Conservation (phyloP, 257 asterid genomes). For the Plantago elongata region DNA sequence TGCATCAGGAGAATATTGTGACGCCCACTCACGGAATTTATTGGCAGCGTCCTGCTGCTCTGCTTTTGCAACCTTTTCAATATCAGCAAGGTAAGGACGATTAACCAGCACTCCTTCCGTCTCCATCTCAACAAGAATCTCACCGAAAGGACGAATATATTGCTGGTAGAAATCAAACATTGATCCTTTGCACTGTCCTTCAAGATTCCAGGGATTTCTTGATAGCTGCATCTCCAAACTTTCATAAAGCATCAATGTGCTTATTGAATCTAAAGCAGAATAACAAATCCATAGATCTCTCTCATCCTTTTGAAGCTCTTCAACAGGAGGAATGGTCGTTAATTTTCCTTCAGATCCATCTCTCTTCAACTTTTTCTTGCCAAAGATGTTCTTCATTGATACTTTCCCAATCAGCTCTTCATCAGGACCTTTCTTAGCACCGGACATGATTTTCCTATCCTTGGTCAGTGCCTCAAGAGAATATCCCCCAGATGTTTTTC, state of each 20-base stretch:
- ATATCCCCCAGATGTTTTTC: constrained; percentile 82
- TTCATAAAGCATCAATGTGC: constrained; percentile 80
- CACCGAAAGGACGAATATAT: constrained; percentile 92
- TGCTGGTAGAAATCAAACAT: constrained; percentile 67
- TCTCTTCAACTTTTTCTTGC: constrained; percentile 64
- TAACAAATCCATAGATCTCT: constrained; percentile 79
- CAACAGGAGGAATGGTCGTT: constrained; percentile 69
- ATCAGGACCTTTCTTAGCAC: constrained; percentile 55
- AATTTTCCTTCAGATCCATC: constrained; percentile 92
- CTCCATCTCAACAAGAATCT: constrained; percentile 88
- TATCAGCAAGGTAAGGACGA: constrained; percentile 81
- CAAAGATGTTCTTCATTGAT: constrained; percentile 89
- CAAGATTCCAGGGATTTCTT: constrained; percentile 58
- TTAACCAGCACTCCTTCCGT: constrained; percentile 91
- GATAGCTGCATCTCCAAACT: constrained; percentile 70
- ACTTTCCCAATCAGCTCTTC: constrained; percentile 73
- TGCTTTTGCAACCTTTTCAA: constrained; percentile 78
- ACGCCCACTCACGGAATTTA: constrained; percentile 91
- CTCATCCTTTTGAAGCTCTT: constrained; percentile 75
- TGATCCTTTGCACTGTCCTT: constrained; percentile 63
- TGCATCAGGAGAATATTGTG: constrained; percentile 80
- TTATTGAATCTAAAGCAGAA: constrained; percentile 87
- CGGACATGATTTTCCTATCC: constrained; percentile 61
- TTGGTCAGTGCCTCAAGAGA: constrained; percentile 92
- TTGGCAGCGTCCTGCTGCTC: constrained; percentile 83